Evolutionary conservation across 805 yeast genomes (phyloP), one percentile per base, ranked within the genome.

Genomic region (Starmerella bacillaris): DNA sequence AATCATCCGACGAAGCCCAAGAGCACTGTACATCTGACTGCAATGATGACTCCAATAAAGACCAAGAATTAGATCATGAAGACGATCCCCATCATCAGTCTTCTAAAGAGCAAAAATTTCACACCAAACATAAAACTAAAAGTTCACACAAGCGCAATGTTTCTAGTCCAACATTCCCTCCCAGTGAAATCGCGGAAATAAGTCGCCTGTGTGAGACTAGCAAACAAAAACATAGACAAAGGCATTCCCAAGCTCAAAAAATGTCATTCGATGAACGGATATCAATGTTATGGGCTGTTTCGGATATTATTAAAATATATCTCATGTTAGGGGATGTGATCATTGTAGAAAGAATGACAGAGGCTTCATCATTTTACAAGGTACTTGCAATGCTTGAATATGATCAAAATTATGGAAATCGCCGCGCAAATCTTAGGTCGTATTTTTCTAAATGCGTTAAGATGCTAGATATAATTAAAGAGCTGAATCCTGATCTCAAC

Each of bases 381-480:
- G 57, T 80, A 3, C 67, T 75, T 9, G 93, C 94, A 1, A 76
- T 82, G 9, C 56, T 86, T 31, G 98, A 89, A 54, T 77, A 53
- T 54, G 95, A 89, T 53, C 78, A 89, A 0, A 92, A 79, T 37
- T 80, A 68, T 48, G 94, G 94, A 1, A 63, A 64, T 11, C 64
- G 65, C 43, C 83, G 80, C 54, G 80, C 94, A 3, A 76, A 79
- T 46, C 80, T 79, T 57, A 60, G 94, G 35, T 70, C 69, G 17
- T 76, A 68, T 49, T 53, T 82, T 21, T 49, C 51, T 3, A 65
- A 72, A 41, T 70, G 70, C 31, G 57, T 74, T 5, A 63, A 64
- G 27, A 76, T 78, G 57, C 76, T 75, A 51, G 75, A 76, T 44
- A 78, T 83, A 3, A 57, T 79, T 12, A 82, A 83, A 1, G 60